Evolutionary conservation across 208 protist genomes (phyloP), one percentile per base, ranked within the genome.

Genomic region (Wallacemonas rigidus): DNA sequence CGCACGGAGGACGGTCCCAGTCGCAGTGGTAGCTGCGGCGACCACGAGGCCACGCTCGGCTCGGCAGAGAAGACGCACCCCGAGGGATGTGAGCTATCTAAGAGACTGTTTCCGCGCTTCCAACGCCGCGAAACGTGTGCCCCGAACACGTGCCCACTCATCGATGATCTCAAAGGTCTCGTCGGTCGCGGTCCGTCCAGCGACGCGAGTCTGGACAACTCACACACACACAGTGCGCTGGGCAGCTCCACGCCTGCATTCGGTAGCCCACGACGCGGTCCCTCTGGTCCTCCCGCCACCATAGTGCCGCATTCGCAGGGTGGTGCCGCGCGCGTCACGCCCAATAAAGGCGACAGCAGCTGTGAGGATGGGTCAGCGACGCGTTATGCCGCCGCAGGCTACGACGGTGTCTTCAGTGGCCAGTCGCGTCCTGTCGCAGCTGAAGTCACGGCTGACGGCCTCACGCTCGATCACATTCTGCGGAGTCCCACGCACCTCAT

Each of bases 401-500:
- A 43, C 8, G 56, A 62, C 38, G 56, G 56, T 9, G 38, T 62
- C 26, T 41, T 12, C 56, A 62, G 56, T 2, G 56, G 56, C 17
- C 8, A 62, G 36, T 36, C 56, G 0, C 8, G 56, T 3, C 56
- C 35, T 15, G 56, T 41, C 0, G 38, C 56, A 6, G 56, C 56
- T 4, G 56, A 62, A 15, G 35, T 43, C 14, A 43, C 56, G 38
- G 1, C 56, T 4, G 38, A 50, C 3, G 41, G 40, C 36, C 8
- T 51, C 60, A 9, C 60, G 12, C 80, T 79, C 62, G 76, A 81
- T 2, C 11, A 11, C 5, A 57, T 87, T 6, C 45, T 91, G 53
- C 51, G 71, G 38, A 87, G 69, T 38, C 44, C 78, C 12, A 72
- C 48, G 12, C 63, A 83, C 45, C 68, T 91, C 3, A 63, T 87